phyloP scores from a whole-genome alignment of 306 rosid genomes.

The Gynostemma pentaphyllum region DNA sequence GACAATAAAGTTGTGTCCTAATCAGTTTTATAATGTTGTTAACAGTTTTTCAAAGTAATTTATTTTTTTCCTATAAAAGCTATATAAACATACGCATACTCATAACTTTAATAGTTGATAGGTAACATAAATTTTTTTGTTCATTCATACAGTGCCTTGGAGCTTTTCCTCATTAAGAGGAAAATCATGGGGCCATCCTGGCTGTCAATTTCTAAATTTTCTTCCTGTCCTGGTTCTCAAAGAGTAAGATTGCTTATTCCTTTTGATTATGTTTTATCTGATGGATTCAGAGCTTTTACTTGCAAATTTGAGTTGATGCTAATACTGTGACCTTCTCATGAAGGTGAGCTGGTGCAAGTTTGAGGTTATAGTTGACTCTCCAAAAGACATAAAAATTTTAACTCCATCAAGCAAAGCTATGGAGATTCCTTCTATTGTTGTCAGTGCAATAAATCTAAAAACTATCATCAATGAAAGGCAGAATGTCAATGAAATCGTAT shows the following conservation, averaged over 20 bases:
- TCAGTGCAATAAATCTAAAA: constrained; percentile 70
- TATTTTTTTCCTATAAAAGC: neutral
- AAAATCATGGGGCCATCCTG: constrained; percentile 91
- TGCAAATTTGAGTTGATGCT: constrained; percentile 1
- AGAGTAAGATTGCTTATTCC: constrained; percentile 45
- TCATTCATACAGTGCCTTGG: constrained; percentile 66
- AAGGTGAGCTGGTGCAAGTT: constrained; percentile 99
- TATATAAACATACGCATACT: neutral
- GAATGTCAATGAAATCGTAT: constrained; percentile 67
- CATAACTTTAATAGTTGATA: neutral
- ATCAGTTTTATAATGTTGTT: neutral
- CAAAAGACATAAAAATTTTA: constrained; percentile 54
- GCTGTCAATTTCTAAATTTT: constrained; percentile 57
- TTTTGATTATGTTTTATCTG: neutral
- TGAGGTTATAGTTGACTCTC: constrained; percentile 64
- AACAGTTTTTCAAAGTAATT: neutral
- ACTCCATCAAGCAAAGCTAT: constrained; percentile 36
- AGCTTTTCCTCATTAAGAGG: constrained; percentile 77
- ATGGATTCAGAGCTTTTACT: neutral
- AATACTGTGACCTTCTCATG: constrained; percentile 15
- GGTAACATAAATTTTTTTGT: neutral
- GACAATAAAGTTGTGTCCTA: neutral
- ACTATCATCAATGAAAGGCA: constrained; percentile 61
- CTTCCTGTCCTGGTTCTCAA: constrained; percentile 37
- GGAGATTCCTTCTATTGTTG: constrained; percentile 75